Base-by-base conservation (phyloP, 1,139 yeast species). In the Meyerozyma carpophila region DNA sequence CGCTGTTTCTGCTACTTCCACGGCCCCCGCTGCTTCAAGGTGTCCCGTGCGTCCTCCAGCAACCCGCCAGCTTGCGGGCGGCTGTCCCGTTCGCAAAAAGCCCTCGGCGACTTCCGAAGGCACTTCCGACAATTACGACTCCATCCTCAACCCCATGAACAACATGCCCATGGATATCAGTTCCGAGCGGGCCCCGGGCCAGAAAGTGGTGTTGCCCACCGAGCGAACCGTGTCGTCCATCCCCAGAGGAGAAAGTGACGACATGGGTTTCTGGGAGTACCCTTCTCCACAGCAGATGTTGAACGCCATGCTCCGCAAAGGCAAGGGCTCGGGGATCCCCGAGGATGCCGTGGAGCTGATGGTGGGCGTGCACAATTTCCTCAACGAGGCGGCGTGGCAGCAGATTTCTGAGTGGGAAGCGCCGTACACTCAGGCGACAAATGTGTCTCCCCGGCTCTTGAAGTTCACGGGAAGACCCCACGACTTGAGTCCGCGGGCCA, bases 281-380 rank as follows among this genome's bases (percentile, higher is more conserved):
- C 99, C 99, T 2, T 89, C 96, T 2, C 98, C 99, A 1, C 98
- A 93, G 63, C 98, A 93, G 62, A 94, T 93, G 98, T 81, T 90
- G 51, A 91, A 91, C 59, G 99, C 99, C 24, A 93, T 93, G 98
- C 69, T 90, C 38, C 79, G 93, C 51, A 93, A 93, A 66, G 96
- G 97, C 11, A 90, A 90, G 57, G 88, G 83, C 27, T 84, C 85
- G 40, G 88, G 81, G 24, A 78, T 93, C 36, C 94, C 94, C 2
- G 98, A 90, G 61, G 96, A 89, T 50, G 97, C 97, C 0, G 97
- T 93, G 6, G 97, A 88, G 54, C 79, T 90, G 42, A 94, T 94
- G 99, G 98, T 94, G 31, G 94, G 85, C 50, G 96, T 93, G 40
- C 99, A 94, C 65, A 94, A 94, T 63, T 93, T 91, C 59, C 68